Conservation (phyloP, 352 stramenopile genomes). For the Pythium chondricola region DNA sequence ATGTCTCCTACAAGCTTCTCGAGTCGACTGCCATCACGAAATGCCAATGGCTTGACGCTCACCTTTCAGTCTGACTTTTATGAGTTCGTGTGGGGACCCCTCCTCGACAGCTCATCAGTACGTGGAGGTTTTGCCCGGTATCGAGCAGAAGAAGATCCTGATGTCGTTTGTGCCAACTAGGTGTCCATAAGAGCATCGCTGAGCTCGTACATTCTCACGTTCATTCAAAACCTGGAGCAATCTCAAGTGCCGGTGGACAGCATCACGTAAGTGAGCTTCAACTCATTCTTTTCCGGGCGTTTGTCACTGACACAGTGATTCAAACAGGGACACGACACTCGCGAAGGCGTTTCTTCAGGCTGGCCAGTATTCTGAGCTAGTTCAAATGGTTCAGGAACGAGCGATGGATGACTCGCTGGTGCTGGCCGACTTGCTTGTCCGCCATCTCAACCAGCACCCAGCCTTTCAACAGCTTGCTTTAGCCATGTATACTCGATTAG, state of each 20-base stretch:
- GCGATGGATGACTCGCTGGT: slow-evolving; percentile 48
- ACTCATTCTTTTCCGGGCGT: neutral
- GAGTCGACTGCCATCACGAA: slow-evolving; percentile 12
- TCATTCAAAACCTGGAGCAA: slow-evolving; percentile 48
- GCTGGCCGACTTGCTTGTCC: slow-evolving; percentile 49
- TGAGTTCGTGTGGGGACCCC: slow-evolving; percentile 38
- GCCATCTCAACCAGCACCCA: slow-evolving; percentile 15
- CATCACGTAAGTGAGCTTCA: slow-evolving; percentile 38
- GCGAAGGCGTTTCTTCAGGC: slow-evolving; percentile 44
- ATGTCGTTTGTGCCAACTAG: slow-evolving; percentile 16
- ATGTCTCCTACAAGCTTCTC: neutral
- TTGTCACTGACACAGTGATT: neutral
- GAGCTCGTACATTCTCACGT: slow-evolving; percentile 57
- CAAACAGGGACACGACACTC: slow-evolving; percentile 40
- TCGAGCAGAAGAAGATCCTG: neutral
- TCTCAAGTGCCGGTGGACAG: slow-evolving; percentile 48
- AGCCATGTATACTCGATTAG: slow-evolving; percentile 64
- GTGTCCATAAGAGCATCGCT: slow-evolving; percentile 27
- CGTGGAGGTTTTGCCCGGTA: neutral
- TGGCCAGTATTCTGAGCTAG: slow-evolving; percentile 40
- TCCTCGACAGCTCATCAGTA: slow-evolving; percentile 40
- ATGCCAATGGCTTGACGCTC: slow-evolving; percentile 34
- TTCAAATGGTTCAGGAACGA: slow-evolving; percentile 60
- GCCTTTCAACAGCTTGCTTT: slow-evolving; percentile 48
- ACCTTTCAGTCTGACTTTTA: slow-evolving; percentile 61